Evolutionary conservation across 371 early-diverging fungal species (phyloP).

Genomic region (Encephalitozoon hellem): DNA sequence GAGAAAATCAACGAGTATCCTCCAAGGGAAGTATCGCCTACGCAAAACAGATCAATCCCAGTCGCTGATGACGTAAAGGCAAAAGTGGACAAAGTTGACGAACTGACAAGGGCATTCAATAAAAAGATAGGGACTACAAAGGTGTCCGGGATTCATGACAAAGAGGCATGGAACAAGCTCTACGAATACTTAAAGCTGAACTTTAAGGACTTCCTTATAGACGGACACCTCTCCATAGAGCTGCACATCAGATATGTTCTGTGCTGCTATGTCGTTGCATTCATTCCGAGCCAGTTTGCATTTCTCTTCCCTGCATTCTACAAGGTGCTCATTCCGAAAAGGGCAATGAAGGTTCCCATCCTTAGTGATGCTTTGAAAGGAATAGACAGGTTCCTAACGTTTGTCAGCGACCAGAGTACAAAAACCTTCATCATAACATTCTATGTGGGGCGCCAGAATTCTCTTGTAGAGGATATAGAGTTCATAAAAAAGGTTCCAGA

Average conservation of each 20-base stretch:
- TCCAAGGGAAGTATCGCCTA: neutral
- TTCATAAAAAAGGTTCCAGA: constrained; percentile 36
- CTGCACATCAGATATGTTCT: constrained; percentile 40
- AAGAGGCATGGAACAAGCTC: constrained; percentile 35
- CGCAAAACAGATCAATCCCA: neutral
- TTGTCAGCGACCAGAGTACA: constrained; percentile 32
- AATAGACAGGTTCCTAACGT: constrained; percentile 37
- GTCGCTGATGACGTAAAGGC: neutral
- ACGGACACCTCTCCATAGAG: constrained; percentile 31
- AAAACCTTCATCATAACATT: constrained; percentile 36
- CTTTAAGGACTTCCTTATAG: constrained; percentile 23
- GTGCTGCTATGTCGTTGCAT: constrained; percentile 41
- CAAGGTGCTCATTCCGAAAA: constrained; percentile 32
- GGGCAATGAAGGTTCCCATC: constrained; percentile 29
- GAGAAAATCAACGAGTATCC: neutral
- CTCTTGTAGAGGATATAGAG: constrained; percentile 31
- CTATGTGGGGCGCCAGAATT: constrained; percentile 18
- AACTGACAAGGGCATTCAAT: neutral
- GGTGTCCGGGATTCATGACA: constrained; percentile 11
- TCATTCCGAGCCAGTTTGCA: constrained; percentile 32
- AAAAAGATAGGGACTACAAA: neutral
- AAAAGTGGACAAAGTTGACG: neutral
- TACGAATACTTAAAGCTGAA: constrained; percentile 19
- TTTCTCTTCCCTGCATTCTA: constrained; percentile 37
- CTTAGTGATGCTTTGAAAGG: constrained; percentile 26